A percentile compares a stretch with the other conserved stretches of the same genome.
Conservation (phyloP, 2,329 filamentous ascomycete species). For the Sporothrix humicola region DNA sequence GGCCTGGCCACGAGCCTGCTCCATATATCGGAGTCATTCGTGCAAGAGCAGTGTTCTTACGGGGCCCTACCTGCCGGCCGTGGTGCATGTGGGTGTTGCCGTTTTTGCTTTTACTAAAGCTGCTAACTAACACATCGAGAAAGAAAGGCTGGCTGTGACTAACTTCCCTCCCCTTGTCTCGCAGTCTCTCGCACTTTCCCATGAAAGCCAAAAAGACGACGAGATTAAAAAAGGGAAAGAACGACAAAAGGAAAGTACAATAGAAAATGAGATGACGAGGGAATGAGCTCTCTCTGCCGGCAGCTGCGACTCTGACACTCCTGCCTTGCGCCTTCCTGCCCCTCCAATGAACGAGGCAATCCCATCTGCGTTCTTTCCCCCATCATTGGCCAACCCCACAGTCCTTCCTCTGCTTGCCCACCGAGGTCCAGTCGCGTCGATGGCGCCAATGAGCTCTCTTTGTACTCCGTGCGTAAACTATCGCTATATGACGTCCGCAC, state of each 20-base stretch:
- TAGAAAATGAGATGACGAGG: neutral
- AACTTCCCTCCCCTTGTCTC: slow-evolving; percentile 7
- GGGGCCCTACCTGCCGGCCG: neutral
- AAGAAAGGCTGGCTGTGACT: slow-evolving; percentile 1
- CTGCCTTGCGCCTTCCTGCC: slow-evolving; percentile 28
- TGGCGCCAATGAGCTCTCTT: slow-evolving; percentile 12
- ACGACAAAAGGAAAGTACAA: neutral
- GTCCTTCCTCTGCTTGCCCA: slow-evolving; percentile 17
- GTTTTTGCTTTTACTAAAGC: neutral
- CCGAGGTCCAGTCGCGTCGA: slow-evolving; percentile 30
- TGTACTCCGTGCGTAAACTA: slow-evolving; percentile 33
- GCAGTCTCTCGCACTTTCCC: neutral
- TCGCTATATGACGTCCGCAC: neutral
- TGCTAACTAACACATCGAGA: slow-evolving; percentile 2
- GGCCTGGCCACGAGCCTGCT: slow-evolving; percentile 7
- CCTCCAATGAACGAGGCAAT: slow-evolving; percentile 29
- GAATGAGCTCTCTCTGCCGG: slow-evolving; percentile 18
- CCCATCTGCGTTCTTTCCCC: neutral
- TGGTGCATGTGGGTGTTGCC: slow-evolving; percentile 5
- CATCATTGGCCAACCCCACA: slow-evolving; percentile 38
- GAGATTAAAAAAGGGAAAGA: neutral
- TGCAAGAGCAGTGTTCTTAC: neutral
- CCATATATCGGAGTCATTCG: slow-evolving; percentile 6
- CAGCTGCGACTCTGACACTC: neutral
- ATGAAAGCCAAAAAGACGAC: neutral